A percentile compares a stretch with the other conserved stretches of the same genome.
These are phyloP conservation scores for Gossypium mustelinum DNA, from an alignment of 345 rosid genomes.

Conservation along the genomic window DNA sequence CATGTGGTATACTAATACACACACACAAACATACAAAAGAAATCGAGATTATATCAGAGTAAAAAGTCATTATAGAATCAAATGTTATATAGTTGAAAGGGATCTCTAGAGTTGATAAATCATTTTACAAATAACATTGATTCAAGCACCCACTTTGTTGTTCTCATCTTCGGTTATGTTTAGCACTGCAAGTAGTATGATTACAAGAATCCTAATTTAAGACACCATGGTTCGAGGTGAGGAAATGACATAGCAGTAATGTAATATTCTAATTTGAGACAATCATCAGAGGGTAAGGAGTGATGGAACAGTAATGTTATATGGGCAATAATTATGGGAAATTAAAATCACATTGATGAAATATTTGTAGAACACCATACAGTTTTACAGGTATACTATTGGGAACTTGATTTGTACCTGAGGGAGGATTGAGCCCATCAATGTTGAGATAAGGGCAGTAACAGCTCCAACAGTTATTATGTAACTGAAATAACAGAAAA, in stretches of 20 bases:
- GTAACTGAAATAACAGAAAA: constrained; percentile 45
- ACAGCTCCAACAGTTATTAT: constrained; percentile 82
- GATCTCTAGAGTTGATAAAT: neutral
- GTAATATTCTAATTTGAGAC: neutral
- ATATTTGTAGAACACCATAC: neutral
- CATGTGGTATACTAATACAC: neutral
- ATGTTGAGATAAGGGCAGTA: constrained; percentile 89
- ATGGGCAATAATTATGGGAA: too few species aligned
- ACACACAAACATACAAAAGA: neutral
- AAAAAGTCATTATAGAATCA: neutral
- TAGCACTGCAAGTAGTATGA: neutral
- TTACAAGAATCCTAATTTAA: neutral
- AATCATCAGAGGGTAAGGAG: neutral
- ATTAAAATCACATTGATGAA: neutral
- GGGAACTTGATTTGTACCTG: constrained; percentile 47
- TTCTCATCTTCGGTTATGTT: neutral
- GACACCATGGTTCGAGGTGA: too few species aligned
- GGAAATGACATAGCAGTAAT: too few species aligned
- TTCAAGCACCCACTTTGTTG: neutral
- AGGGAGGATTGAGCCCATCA: constrained; percentile 95
- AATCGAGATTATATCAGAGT: neutral
- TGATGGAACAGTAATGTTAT: neutral
- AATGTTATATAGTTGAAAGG: neutral
- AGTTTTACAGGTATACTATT: neutral
- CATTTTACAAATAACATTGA: neutral